These are phyloP conservation scores for Myxozyma melibiosi DNA, from an alignment of 805 yeast genomes.

Conservation along the genomic window DNA sequence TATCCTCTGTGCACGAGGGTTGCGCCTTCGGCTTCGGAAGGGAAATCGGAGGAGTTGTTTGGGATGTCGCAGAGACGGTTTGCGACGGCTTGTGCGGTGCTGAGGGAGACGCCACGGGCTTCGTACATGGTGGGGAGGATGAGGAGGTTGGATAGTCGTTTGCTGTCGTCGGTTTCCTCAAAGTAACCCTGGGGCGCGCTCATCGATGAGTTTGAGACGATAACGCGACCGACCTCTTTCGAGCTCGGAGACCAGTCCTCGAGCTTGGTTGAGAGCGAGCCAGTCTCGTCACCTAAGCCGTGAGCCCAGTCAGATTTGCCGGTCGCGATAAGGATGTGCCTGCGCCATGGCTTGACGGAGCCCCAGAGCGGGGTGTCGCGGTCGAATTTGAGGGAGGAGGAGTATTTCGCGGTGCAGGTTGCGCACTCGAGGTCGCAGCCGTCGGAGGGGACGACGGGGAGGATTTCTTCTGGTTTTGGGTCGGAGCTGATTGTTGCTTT, in stretches of 20 bases:
- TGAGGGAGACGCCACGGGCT: conserved; percentile 54
- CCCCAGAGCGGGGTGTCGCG: conserved; percentile 59
- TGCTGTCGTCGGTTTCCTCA: conserved; percentile 48
- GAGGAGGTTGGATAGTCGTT: conserved; percentile 59
- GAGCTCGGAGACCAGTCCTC: conserved; percentile 37
- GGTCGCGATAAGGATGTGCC: conserved; percentile 80
- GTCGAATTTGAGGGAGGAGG: conserved; percentile 53
- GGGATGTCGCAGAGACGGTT: conserved; percentile 47
- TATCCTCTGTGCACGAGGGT: conserved; percentile 36
- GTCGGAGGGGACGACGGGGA: conserved; percentile 25
- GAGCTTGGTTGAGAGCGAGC: conserved; percentile 52
- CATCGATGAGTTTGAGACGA: conserved; percentile 58
- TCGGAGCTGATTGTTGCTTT: neutral
- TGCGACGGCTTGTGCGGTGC: conserved; percentile 51
- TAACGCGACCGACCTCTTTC: conserved; percentile 45
- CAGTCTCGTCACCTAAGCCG: conserved; percentile 58
- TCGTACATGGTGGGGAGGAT: conserved; percentile 75
- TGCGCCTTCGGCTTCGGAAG: conserved; percentile 41
- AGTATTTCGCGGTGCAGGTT: conserved; percentile 57
- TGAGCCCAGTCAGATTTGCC: conserved; percentile 84
- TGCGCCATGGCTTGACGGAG: conserved; percentile 65
- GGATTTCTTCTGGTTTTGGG: neutral
- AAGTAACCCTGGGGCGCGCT: conserved; percentile 49
- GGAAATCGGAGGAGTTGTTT: conserved; percentile 37
- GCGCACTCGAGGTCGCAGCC: conserved; percentile 46